Evolutionary conservation across 2,329 filamentous ascomycete species (phyloP).

Genomic region (Fusarium odoratissimum): DNA sequence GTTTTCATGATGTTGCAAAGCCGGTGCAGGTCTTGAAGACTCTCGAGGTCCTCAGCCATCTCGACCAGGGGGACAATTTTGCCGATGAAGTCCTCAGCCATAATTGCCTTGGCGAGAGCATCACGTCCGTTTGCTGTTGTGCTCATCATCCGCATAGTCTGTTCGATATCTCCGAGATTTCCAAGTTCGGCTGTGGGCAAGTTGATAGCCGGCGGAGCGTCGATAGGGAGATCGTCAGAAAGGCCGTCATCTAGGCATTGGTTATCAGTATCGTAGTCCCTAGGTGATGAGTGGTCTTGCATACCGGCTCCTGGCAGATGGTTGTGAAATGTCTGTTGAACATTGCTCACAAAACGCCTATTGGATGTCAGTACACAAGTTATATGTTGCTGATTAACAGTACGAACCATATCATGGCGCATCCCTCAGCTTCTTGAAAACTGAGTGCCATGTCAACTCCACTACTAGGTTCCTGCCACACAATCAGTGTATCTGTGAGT

Average conservation of each 20-base stretch:
- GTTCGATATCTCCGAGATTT: conserved; percentile 86
- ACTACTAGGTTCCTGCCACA: conserved; percentile 90
- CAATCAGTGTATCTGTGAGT: conserved; percentile 87
- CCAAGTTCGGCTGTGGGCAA: conserved; percentile 84
- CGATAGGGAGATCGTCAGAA: conserved; percentile 85
- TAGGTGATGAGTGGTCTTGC: conserved; percentile 28
- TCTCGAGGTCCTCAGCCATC: conserved; percentile 92
- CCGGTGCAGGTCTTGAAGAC: conserved; percentile 84
- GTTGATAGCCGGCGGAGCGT: conserved; percentile 75
- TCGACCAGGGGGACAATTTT: conserved; percentile 88
- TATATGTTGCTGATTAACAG: neutral
- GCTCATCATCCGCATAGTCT: conserved; percentile 82
- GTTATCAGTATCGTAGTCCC: conserved; percentile 42
- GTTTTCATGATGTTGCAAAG: conserved; percentile 99
- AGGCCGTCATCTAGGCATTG: conserved; percentile 77
- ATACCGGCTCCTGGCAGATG: conserved; percentile 71
- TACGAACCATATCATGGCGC: conserved; percentile 86
- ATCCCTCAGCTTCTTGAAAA: conserved; percentile 97
- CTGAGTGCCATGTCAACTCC: conserved; percentile 97
- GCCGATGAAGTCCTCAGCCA: conserved; percentile 85
- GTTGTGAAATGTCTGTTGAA: conserved; percentile 79
- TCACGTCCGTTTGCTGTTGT: conserved; percentile 81
- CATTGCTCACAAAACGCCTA: conserved; percentile 90
- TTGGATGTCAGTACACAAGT: conserved; percentile 35
- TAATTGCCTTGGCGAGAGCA: conserved; percentile 86